Conservation (phyloP, 2,329 filamentous ascomycete species). For the Magnaporthales sp. region DNA sequence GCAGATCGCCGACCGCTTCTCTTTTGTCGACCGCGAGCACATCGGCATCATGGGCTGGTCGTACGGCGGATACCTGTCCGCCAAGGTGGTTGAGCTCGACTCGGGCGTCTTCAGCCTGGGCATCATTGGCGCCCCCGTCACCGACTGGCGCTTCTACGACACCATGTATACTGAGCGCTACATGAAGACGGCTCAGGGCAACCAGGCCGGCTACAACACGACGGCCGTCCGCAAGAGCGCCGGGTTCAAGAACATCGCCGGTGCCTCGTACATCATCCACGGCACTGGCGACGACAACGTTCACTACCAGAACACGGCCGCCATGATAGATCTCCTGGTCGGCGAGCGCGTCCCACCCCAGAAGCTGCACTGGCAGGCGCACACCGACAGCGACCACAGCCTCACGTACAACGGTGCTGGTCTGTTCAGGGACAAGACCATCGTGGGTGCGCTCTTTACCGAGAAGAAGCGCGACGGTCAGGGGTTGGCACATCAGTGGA, state of each 20-base stretch:
- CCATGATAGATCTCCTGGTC: conserved; percentile 79
- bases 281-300: conserved; percentile 97
- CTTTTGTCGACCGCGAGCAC: conserved; percentile 75
- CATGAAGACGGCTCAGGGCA: conserved; percentile 89
- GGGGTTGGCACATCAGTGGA: conserved; percentile 15
- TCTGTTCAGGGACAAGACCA: conserved; percentile 74
- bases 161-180: conserved; percentile 93
- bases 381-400: conserved; percentile 90
- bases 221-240: conserved; percentile 63
- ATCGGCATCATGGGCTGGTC: conserved; percentile 99
- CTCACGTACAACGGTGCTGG: conserved; percentile 95
- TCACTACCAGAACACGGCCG: conserved; percentile 89
- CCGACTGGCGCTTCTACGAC: conserved; percentile 95
- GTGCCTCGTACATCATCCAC: conserved; percentile 91
- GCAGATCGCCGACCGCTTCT: conserved; percentile 64
- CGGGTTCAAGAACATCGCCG: conserved; percentile 62
- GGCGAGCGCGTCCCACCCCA: conserved; percentile 79
- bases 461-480: conserved; percentile 44
- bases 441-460: conserved; percentile 35
- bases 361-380: conserved; percentile 71
- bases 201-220: conserved; percentile 66
- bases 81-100: conserved; percentile 91
- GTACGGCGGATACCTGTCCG: conserved; percentile 88
- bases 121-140: conserved; percentile 95
- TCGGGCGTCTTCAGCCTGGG: conserved; percentile 88